A percentile compares a stretch with the other conserved stretches of the same genome.
Conservation (phyloP, 371 early-diverging fungal genomes). For the Blastocladiella emersonii region DNA sequence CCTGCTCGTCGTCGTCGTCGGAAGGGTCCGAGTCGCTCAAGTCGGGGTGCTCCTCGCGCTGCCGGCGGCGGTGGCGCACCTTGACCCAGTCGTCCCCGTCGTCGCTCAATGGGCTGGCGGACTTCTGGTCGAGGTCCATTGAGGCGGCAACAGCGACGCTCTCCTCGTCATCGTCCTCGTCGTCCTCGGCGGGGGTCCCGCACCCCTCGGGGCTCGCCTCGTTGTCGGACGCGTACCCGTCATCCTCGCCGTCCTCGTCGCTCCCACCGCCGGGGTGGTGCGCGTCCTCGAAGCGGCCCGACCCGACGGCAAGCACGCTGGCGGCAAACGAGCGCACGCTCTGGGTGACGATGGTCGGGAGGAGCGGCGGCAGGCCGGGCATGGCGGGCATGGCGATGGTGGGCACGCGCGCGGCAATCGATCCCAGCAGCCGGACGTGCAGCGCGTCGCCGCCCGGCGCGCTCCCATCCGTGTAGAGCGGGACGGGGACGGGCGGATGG, state of each 20-base stretch:
- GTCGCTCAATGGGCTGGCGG: no score
- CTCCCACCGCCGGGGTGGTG: background rate
- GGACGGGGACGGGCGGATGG: slow-evolving; percentile 30
- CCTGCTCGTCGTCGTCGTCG: no score
- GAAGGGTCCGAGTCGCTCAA: no score
- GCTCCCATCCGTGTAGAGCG: background rate
- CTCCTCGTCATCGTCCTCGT: no score
- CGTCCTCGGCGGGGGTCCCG: no score
- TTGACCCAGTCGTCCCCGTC: no score
- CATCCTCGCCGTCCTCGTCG: background rate
- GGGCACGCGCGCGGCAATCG: background rate
- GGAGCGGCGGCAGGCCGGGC: background rate
- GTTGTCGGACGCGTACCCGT: background rate
- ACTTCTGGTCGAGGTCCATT: no score
- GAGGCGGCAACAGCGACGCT: no score
- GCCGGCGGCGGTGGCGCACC: no score
- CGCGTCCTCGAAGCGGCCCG: no score
- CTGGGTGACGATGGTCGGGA: background rate
- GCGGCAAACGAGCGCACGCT: background rate
- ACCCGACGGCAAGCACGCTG: background rate
- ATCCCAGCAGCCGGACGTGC: background rate
- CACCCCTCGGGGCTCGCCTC: no score
- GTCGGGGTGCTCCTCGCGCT: no score
- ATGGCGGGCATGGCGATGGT: background rate
- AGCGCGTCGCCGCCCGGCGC: background rate